Percentiles rank a stretch among this genome's conserved stretches.
Conservation (phyloP, 768 basidiomycete genomes). For the Panaeolus papilionaceus region DNA sequence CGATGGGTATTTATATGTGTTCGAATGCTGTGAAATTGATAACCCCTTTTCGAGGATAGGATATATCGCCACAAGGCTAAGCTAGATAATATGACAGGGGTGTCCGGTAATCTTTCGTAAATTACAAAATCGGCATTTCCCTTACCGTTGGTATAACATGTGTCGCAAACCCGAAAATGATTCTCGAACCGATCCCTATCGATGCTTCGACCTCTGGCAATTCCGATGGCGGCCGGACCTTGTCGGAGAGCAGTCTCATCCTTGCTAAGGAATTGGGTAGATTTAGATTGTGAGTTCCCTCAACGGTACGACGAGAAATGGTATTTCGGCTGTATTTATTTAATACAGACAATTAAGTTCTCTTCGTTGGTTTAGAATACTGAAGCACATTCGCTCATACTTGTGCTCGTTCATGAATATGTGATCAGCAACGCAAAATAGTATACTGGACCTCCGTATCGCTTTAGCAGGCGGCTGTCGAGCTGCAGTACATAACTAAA, state of each 20-base stretch:
- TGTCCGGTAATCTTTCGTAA: constrained; percentile 9
- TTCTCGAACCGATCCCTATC: constrained; percentile 12
- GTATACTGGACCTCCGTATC: background rate
- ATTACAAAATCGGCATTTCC: constrained; percentile 32
- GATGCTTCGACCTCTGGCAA: background rate
- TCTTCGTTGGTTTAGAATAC: background rate
- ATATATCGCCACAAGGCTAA: constrained; percentile 1
- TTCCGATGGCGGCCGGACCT: constrained; percentile 33
- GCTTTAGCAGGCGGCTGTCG: background rate
- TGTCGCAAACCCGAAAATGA: constrained; percentile 14
- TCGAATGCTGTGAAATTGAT: constrained; percentile 3
- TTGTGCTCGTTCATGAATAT: background rate
- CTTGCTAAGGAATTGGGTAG: constrained; percentile 13
- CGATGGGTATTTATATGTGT: constrained; percentile 1
- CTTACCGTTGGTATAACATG: constrained; percentile 32
- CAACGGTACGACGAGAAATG: constrained; percentile 16
- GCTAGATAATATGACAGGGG: background rate
- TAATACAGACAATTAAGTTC: background rate
- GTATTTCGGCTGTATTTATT: background rate
- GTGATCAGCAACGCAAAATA: constrained; percentile 6
- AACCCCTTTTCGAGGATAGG: constrained; percentile 6
- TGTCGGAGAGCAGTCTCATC: constrained; percentile 16
- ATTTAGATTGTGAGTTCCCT: constrained; percentile 14
- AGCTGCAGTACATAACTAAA: background rate
- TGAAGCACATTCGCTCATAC: background rate